These are phyloP conservation scores for Paecilomyces sp. DNA, from an alignment of 2,329 filamentous ascomycete genomes.

Conservation along the genomic window DNA sequence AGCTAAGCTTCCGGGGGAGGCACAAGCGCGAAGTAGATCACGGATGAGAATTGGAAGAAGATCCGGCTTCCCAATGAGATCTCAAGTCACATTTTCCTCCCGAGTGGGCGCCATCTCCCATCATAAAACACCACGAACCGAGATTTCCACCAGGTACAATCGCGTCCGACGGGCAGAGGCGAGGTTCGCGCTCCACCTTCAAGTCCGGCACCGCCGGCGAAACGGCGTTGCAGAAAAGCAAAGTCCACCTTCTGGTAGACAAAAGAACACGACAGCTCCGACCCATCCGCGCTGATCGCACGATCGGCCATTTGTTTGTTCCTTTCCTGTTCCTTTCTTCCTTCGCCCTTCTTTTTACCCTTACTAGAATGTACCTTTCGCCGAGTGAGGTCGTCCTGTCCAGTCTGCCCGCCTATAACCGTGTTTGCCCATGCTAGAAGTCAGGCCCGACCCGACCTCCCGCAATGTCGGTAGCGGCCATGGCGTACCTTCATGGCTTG, in stretches of 20 bases:
- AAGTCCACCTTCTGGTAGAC: not conserved
- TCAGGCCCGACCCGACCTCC: conserved; percentile 5
- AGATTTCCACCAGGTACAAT: not conserved
- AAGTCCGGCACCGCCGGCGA: not conserved
- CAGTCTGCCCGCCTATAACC: not conserved
- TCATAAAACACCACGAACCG: conserved; percentile 14
- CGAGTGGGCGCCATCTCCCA: conserved; percentile 7
- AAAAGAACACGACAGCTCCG: not conserved
- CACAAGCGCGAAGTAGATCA: not conserved
- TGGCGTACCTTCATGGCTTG: conserved; percentile 18
- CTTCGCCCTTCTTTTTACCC: not conserved
- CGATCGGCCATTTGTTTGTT: not conserved
- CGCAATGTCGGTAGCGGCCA: conserved; percentile 8
- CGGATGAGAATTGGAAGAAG: not conserved
- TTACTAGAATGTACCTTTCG: conserved; percentile 1
- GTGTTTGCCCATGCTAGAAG: conserved; percentile 10
- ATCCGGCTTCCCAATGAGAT: no score
- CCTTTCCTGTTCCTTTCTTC: not conserved
- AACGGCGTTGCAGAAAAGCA: not conserved
- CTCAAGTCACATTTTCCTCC: no score
- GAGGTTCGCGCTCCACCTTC: not conserved
- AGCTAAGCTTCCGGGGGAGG: not conserved
- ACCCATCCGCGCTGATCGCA: not conserved
- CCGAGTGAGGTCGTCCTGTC: not conserved
- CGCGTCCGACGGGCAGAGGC: not conserved